phyloP scores from a whole-genome alignment of 2,329 filamentous ascomycete species.

The Alternaria sp. region DNA sequence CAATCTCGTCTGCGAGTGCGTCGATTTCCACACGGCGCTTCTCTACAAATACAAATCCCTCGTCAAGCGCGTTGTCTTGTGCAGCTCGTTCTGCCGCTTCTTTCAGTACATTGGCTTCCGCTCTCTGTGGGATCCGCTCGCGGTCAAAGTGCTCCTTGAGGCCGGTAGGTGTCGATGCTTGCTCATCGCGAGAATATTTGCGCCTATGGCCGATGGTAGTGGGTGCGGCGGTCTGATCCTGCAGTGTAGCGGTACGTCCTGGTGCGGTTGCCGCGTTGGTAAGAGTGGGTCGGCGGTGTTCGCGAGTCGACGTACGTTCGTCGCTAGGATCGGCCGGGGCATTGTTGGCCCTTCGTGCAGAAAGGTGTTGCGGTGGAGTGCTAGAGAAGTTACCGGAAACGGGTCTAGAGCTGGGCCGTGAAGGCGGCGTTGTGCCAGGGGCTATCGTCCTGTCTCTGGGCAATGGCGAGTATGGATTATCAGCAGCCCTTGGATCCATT shows the following conservation, averaged over 20 bases:
- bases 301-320: conserved; percentile 48
- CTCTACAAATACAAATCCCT: conserved; percentile 95
- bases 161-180: conserved; percentile 55
- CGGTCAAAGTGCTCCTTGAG: conserved; percentile 59
- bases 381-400: conserved; percentile 38
- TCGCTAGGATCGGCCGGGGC: conserved; percentile 43
- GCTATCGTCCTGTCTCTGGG: conserved; percentile 40
- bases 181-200: conserved; percentile 64
- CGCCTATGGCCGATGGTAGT: conserved; percentile 64
- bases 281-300: conserved; percentile 55
- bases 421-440: conserved; percentile 43
- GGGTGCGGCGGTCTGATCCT: conserved; percentile 46
- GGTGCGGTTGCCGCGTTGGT: conserved; percentile 57
- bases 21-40: conserved; percentile 96
- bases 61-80: conserved; percentile 87
- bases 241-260: conserved; percentile 48
- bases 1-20: conserved; percentile 93
- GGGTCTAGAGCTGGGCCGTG: conserved; percentile 44
- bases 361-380: conserved; percentile 35
- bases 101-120: conserved; percentile 48
- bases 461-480: conserved; percentile 44
- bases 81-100: conserved; percentile 71
- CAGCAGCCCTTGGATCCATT: conserved; percentile 35
- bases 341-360: conserved; percentile 44
- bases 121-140: conserved; percentile 53